Evolutionary conservation across 805 yeast species (phyloP), one percentile per base, ranked within the genome.

Genomic region (Starmerella ratchasimensis): DNA sequence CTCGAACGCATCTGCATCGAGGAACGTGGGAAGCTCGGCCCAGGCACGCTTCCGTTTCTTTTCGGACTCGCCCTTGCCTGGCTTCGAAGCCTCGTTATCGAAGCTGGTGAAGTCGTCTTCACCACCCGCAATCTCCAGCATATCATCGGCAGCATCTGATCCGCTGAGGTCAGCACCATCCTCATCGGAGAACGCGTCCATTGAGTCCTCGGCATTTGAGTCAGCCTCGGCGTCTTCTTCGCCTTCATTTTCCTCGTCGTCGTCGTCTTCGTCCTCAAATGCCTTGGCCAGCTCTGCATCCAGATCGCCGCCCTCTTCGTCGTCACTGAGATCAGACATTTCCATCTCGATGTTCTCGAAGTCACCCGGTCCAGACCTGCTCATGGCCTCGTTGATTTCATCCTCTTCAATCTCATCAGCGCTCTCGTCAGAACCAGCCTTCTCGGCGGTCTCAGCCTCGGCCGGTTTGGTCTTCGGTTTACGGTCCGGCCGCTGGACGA

Each of bases 331-430:
- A 11, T 36, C 49, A 27, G 70, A 67, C 11, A 55, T 53, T 38
- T 71, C 81, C 9, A 38, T 4, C 25, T 60, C 71, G 22, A 71
- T 80, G 42, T 66, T 55, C 20, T 67, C 78, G 37, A 72, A 74
- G 50, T 69, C 86, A 28, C 76, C 86, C 1, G 90, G 90, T 42
- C 69, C 70, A 29, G 80, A 72, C 51, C 74, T 70, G 23, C 79
- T 82, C 52, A 81, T 64, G 1, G 93, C 93, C 43, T 74, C 63
- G 83, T 88, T 81, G 25, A 81, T 73, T 49, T 76, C 86, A 34
- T 72, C 84, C 47, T 80, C 90, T 39, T 65, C 46, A 25, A 42
- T 10, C 11, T 28, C 27, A 11, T 37, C 42, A 3, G 29, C 42
- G 13, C 38, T 39, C n/a, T 44, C 35, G 18, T 52, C 67, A 16